Evolutionary conservation across 352 stramenopile genomes (phyloP), one percentile per base, ranked within the genome.

Genomic region (Phytophthora sojae): DNA sequence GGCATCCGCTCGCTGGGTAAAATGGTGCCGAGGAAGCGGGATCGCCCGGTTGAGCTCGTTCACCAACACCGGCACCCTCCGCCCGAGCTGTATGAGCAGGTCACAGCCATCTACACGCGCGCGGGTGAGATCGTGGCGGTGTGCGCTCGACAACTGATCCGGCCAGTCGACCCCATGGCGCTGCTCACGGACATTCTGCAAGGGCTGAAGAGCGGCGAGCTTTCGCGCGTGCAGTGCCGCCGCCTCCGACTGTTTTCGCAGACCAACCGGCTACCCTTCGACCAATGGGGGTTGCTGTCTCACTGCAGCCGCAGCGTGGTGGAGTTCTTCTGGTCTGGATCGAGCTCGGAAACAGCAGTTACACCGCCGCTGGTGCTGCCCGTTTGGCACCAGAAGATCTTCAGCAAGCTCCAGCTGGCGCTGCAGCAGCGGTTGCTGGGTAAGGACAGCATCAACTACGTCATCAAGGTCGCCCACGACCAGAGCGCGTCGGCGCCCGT

Each of bases 371-470:
- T 49, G 2, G 19, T 15, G 4, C 39, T 82, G 37, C 66, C 73
- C 7, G 72, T 82, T 12, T 92, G 84, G 82, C 82, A 90, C 50
- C 72, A 81, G 39, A 85, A 78, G 37, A 69, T 85, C 17, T 53
- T 90, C 32, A 71, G 56, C 23, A 72, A 74, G 19, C 69, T 88
- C 9, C 82, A 92, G 57, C 69, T 74, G 9, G 55, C 67, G 17
- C 67, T 92, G 57, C 78, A 88, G 57, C 78, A 85, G 57, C 82
- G 82, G 4, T 57, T 92, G 4, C 47, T 90, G 39, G 73, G 74
- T 52, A 92, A 88, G 47, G 80, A 90, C 21, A 90, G 80, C 61
- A 57, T 92, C 5, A 82, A 89, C 59, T 72, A 71, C 14, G 56
- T 90, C 47, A 75, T 86, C 37, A 79, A 76, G 32, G 39, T 45